Evolutionary conservation across 73 alveolate species (phyloP).

Genomic region (Symbiodinium pilosum): DNA sequence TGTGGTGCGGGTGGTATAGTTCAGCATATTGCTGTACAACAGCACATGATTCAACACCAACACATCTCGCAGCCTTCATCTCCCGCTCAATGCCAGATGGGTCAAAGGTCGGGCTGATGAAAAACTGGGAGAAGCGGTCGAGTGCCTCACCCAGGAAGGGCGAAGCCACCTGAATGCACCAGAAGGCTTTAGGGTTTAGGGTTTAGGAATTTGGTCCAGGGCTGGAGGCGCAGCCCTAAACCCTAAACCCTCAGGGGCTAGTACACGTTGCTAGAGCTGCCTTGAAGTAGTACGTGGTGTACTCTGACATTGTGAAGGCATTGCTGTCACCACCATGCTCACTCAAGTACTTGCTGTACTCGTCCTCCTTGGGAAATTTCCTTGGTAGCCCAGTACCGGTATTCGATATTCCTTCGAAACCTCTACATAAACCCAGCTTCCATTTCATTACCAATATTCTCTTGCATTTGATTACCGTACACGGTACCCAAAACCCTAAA

Average conservation of each 20-base stretch:
- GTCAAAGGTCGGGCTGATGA: constrained; percentile 96
- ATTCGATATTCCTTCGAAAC: too few relatives aligned
- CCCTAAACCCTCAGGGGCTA: too few relatives aligned
- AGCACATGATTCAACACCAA: background rate
- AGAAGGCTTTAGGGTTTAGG: too few relatives aligned
- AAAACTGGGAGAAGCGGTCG: constrained; percentile 97
- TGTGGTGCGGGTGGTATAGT: too few relatives aligned
- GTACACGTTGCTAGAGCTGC: background rate
- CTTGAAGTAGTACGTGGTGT: constrained; percentile 98
- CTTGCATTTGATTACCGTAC: too few relatives aligned
- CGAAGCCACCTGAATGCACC: constrained; percentile 95
- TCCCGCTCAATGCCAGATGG: constrained; percentile 97
- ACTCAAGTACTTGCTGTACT: constrained; percentile 96
- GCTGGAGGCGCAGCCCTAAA: too few relatives aligned
- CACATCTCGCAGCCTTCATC: constrained; percentile 96
- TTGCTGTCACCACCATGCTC: constrained; percentile 98
- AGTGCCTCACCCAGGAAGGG: constrained; percentile 97
- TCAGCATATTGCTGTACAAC: too few relatives aligned
- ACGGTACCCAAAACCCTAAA: too few relatives aligned
- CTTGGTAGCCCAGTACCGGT: constrained; percentile 98
- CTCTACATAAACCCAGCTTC: too few relatives aligned
- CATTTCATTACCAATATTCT: too few relatives aligned
- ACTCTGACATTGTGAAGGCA: constrained; percentile 98
- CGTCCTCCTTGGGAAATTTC: constrained; percentile 98
- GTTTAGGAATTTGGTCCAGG: too few relatives aligned